These are phyloP conservation scores for Pseudogymnoascus sp. DNA, from an alignment of 2,329 filamentous ascomycete genomes.

Conservation along the genomic window DNA sequence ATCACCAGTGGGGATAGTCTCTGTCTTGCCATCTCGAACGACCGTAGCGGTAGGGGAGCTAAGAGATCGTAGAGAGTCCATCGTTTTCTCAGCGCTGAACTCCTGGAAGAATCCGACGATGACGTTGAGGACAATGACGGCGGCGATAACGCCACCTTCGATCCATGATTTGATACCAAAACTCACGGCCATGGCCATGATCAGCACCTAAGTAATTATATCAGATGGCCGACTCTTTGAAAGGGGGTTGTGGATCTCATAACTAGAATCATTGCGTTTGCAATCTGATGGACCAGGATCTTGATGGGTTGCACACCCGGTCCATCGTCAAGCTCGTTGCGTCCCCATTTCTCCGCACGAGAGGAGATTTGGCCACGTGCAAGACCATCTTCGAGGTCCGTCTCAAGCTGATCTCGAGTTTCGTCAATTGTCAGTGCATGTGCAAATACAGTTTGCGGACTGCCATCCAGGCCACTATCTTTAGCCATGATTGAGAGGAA, in stretches of 20 bases:
- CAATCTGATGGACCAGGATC: conserved; percentile 57
- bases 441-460: conserved; percentile 23
- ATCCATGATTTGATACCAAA: conserved; percentile 53
- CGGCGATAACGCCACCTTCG: conserved; percentile 50
- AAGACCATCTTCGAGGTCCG: conserved; percentile 51
- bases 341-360: conserved; percentile 49
- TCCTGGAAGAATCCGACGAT: conserved; percentile 49
- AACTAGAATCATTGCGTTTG: conserved; percentile 63
- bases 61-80: conserved; percentile 42
- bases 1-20: conserved; percentile 44
- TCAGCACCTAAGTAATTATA: conserved; percentile 35
- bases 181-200: conserved; percentile 49
- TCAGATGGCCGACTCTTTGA: conserved; percentile 18
- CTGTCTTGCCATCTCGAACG: conserved; percentile 41
- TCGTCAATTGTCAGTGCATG: conserved; percentile 50
- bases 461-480: neutral
- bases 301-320: conserved; percentile 52
- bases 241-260: conserved; percentile 10
- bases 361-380: conserved; percentile 43
- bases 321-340: conserved; percentile 55
- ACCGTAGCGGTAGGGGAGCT: conserved; percentile 42
- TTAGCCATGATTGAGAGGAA: neutral
- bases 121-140: conserved; percentile 51
- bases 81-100: conserved; percentile 45
- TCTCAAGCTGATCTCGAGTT: conserved; percentile 46